Percentiles rank a stretch among this genome's conserved stretches.
phyloP scores from a whole-genome alignment of 805 yeast species.

The Blastobotrys muscicola region DNA sequence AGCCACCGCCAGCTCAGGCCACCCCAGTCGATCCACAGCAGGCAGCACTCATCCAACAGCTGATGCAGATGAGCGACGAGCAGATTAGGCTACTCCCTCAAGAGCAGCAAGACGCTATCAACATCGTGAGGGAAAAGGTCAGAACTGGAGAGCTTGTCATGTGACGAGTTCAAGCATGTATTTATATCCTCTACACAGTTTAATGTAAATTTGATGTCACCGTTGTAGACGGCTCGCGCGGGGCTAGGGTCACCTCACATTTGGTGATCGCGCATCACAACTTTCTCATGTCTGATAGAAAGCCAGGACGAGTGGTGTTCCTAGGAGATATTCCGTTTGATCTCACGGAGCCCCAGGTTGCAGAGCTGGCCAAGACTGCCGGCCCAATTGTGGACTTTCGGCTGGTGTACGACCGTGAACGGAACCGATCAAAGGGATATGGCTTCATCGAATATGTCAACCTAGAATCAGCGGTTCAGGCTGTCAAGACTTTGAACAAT shows the following conservation, averaged over 20 bases:
- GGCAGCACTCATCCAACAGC: constrained; percentile 42
- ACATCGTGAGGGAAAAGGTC: constrained; percentile 19
- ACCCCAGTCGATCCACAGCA: constrained; percentile 29
- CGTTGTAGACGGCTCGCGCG: not conserved
- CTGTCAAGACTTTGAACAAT: constrained; percentile 14
- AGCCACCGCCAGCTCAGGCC: constrained; percentile 4
- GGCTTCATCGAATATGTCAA: constrained; percentile 18
- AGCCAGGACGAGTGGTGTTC: constrained; percentile 14
- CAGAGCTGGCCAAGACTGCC: constrained; percentile 11
- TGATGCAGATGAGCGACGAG: constrained; percentile 41
- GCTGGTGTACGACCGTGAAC: constrained; percentile 17
- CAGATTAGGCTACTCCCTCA: constrained; percentile 42
- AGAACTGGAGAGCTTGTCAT: constrained; percentile 17
- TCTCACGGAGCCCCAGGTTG: constrained; percentile 15
- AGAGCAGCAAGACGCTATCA: constrained; percentile 38
- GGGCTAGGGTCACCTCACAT: not conserved
- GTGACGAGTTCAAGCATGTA: constrained; percentile 1
- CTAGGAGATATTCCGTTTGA: constrained; percentile 24
- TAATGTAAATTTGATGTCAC: not conserved
- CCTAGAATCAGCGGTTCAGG: constrained; percentile 14
- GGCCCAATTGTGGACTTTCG: constrained; percentile 16
- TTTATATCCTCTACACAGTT: not conserved
- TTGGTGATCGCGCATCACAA: not conserved
- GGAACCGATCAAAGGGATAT: constrained; percentile 17
- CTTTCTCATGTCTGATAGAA: constrained; percentile 5